Base-by-base conservation (phyloP, 805 yeast genomes). In the Yamadazyma sp. region DNA sequence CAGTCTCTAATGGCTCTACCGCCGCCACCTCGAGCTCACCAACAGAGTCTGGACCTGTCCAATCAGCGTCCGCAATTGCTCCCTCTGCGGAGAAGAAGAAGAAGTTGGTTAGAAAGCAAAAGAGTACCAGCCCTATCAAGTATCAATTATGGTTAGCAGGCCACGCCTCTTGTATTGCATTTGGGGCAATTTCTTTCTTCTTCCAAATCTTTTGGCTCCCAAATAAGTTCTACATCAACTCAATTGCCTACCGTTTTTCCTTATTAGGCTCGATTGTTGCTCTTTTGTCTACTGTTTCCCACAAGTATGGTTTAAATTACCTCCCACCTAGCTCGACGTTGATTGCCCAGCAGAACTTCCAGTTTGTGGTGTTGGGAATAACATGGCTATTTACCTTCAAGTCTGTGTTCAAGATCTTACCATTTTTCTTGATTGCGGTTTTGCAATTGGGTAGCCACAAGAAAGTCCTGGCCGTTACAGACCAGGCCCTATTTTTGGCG, bases 341-440 rank as follows among this genome's bases (percentile, higher is more conserved):
- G 54, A 53, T 86, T 38, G 80, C 89, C 7, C 77, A 87, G 16
- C 87, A 78, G 48, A 84, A 85, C 55, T 84, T 84, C 67, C 96
- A 87, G 59, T 77, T 75, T 52, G 62, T 80, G 38, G 44, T 75
- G 3, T 59, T 84, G 38, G 75, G 80, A 0, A 18, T 55, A 3
- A 60, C 78, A 13, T 84, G 91, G 91, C 53, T 77, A 32, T 57
- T 82, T 38, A 76, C 82, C 26, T 77, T 84, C 60, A 70, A 73
- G 43, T 80, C 89, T 1, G 60, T 77, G 4, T 82, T 80, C 63
- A 84, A 83, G 54, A 48, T 84, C 29, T 42, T 79, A 11, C 91
- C 93, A 16, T 80, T 67, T 53, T 61, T 69, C 47, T 48, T 79
- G 30, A 64, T 82, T 33, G 71, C 90, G 13, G 44, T 75, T 16